Base-by-base conservation (phyloP, 2,329 filamentous ascomycete species). In the Ascochyta lentis region DNA sequence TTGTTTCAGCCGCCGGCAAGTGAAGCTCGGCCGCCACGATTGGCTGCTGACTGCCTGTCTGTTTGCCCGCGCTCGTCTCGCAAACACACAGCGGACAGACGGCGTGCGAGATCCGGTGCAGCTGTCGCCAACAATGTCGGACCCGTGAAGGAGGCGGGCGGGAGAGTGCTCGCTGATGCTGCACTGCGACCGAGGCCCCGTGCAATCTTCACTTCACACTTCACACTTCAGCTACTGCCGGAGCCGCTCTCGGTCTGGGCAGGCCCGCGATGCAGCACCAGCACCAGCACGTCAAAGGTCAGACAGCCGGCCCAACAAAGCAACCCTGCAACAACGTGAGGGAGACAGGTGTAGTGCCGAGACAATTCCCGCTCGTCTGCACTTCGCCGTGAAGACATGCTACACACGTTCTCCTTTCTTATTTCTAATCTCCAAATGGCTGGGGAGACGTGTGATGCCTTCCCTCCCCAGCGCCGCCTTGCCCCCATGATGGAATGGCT, bases 1-100 rank as follows among this genome's bases (percentile, higher is more conserved):
- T 61, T 56, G 71, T 74, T 74, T 74, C 71, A 74, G 71, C 62
- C 56, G 60, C 50, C 66, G 64, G 63, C 54, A 58, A 63, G 62
- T 53, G 54, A 59, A 53, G 49, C 48, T 59, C 38, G 46, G 48
- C 49, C 58, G 51, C 61, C 42, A 37, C 66, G 47, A 71, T 39
- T 70, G 70, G 71, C 56, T 53, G 46, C 37, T 48, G 56, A 37
- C 38, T 42, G 54, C 59, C 50, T 56, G 39, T 57, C n/a, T 65
- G 68, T 65, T 69, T 68, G 57, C 47, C 52, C 46, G 59, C 33
- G 54, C 54, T 54, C 61, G 54, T 56, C 43, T 54, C 44, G 57
- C 51, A 58, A 51, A 52, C 35, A 50, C 54, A 49, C 43, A 54
- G 66, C 65, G 65, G 29, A 72, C 68, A 63, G 59, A 55, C 43